Evolutionary conservation across 2,329 filamentous ascomycete species (phyloP), one percentile per base, ranked within the genome.

Genomic region (Nigrospora oryzae): DNA sequence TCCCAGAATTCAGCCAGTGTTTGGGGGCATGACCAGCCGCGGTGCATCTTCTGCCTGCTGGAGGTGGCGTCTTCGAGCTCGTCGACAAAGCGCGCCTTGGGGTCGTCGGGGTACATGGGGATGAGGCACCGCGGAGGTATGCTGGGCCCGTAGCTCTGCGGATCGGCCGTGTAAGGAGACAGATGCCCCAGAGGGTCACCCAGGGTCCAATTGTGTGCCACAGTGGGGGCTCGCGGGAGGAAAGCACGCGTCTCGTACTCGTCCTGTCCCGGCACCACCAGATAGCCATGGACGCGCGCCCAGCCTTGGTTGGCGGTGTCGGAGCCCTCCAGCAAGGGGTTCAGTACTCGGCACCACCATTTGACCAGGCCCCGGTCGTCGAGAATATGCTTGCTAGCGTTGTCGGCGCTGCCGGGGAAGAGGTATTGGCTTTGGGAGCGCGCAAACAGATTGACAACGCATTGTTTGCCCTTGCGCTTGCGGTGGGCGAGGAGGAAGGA

Each of bases 1-100:
- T 98, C 93, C 93, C 93, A 98, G 58, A 98, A 98, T 53, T 90
- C 83, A n/a, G 90, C 86, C 36, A 98, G 68, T 0, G 81, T 86
- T 59, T 77, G 83, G 19, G 96, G 82, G 48, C 85, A 89, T 60
- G 82, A 86, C 93, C 93, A 98, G 46, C 79, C 74, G 0, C 86
- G 86, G 3, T 69, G 67, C 23, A 70, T 73, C 52, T 78, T 76
- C 52, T 75, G 66, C 44, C 67, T 67, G 5, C 66, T 66, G 2
- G 76, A 71, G 30, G 79, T 78, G 1, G 78, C 74, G 31, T 91
- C 86, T 56, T 98, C 91, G 4, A 98, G 69, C 59, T 97, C 91
- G 48, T 88, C 78, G 38, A 95, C 74, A 58, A 90, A 97, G 5
- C 93, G 79, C 1, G 89, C 83, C 62, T 98, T 98, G 1, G 93